These are phyloP conservation scores for Paramecium sexaurelia DNA, from an alignment of 73 alveolate genomes.

Conservation along the genomic window DNA sequence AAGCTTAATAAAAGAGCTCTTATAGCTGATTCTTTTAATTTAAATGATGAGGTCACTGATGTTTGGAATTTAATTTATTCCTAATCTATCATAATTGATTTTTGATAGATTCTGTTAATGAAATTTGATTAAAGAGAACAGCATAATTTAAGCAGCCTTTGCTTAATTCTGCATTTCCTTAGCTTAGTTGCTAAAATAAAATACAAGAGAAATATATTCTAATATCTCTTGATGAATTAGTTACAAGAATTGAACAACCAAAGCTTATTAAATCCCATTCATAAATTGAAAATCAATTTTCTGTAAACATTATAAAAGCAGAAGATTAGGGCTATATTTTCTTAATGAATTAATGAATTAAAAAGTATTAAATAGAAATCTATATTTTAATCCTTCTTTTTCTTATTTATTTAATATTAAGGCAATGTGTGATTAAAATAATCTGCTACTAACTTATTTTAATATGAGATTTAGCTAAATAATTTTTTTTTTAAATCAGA, in stretches of 20 bases:
- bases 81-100: slow-evolving; percentile 4
- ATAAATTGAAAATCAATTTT: slow-evolving; percentile 94
- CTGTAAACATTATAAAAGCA: slow-evolving; percentile 89
- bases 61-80: background rate
- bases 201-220: slow-evolving; percentile 52
- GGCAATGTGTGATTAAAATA: too few species aligned
- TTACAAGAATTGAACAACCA: slow-evolving; percentile 87
- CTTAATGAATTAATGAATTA: too few species aligned
- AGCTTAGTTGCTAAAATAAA: slow-evolving; percentile 90
- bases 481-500: too few species aligned
- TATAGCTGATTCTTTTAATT: background rate
- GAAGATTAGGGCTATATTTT: too few species aligned
- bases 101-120: background rate
- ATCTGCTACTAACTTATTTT: too few species aligned
- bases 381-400: too few species aligned
- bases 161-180: slow-evolving; percentile 4
- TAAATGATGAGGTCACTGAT: slow-evolving; percentile 31
- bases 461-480: too few species aligned
- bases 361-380: too few species aligned
- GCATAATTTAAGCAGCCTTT: slow-evolving; percentile 22
- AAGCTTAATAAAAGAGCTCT: background rate
- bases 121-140: slow-evolving; percentile 36
- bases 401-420: too few species aligned
- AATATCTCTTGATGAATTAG: slow-evolving; percentile 92
- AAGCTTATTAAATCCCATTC: slow-evolving; percentile 95